A percentile compares a stretch with the other conserved stretches of the same genome.
These are phyloP conservation scores for Penicillium tannophilum DNA, from an alignment of 495 filamentous ascomycete genomes.

Conservation along the genomic window DNA sequence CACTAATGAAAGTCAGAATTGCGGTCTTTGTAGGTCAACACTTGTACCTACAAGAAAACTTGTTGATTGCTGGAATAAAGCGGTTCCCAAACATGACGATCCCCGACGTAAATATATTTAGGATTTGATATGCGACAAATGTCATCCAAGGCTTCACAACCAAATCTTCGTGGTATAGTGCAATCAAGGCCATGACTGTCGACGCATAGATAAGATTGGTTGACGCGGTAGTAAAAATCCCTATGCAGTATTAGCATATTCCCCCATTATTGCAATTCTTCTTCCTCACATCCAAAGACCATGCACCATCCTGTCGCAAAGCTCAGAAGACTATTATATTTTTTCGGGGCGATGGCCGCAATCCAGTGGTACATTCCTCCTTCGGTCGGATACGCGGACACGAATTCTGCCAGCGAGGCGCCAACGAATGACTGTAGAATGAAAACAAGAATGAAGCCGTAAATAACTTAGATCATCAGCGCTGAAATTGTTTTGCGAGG, in stretches of 20 bases:
- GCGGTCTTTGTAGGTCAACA: no score
- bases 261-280: background rate
- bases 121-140: slow-evolving; percentile 37
- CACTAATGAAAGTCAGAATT: slow-evolving; percentile 28
- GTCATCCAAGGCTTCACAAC: slow-evolving; percentile 43
- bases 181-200: slow-evolving; percentile 38
- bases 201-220: slow-evolving; percentile 45
- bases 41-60: slow-evolving; percentile 34
- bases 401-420: slow-evolving; percentile 57
- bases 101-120: slow-evolving; percentile 32
- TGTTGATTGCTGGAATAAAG: slow-evolving; percentile 38
- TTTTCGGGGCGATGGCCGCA: slow-evolving; percentile 51
- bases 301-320: slow-evolving; percentile 45
- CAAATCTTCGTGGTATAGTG: slow-evolving; percentile 36
- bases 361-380: slow-evolving; percentile 61
- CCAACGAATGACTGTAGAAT: slow-evolving; percentile 51
- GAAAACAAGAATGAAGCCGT: slow-evolving; percentile 49
- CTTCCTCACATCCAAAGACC: slow-evolving; percentile 40
- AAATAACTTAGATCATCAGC: slow-evolving; percentile 33
- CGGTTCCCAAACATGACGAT: slow-evolving; percentile 43
- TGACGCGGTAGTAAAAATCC: slow-evolving; percentile 45
- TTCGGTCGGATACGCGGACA: slow-evolving; percentile 52
- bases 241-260: slow-evolving; percentile 17
- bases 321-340: slow-evolving; percentile 39
- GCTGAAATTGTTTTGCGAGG: background rate